phyloP scores from a whole-genome alignment of 176 grass and related monocot species.

The Zizania latifolia region DNA sequence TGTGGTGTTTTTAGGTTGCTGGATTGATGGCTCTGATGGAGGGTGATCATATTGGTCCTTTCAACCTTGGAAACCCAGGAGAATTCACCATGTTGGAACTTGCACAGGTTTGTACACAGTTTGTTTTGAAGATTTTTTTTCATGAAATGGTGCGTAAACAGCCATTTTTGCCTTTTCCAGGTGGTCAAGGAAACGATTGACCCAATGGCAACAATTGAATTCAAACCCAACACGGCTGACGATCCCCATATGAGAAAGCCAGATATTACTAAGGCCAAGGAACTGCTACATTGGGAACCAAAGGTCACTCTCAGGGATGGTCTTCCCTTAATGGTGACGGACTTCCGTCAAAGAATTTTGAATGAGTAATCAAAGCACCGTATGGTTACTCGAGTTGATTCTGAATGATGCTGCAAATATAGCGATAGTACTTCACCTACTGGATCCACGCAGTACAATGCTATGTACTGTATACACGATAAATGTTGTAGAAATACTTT shows the following conservation, averaged over 20 bases:
- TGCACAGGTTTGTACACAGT: constrained; percentile 51
- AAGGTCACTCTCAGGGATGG: constrained; percentile 74
- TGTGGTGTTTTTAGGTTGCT: constrained; percentile 51
- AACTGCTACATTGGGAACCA: constrained; percentile 72
- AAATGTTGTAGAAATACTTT: constrained; percentile 32
- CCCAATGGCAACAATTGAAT: constrained; percentile 60
- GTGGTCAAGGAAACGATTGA: constrained; percentile 76
- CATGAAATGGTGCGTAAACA: constrained; percentile 4
- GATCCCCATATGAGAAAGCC: constrained; percentile 88
- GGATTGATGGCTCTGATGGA: constrained; percentile 84
- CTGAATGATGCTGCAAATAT: constrained; percentile 22
- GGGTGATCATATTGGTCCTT: constrained; percentile 78
- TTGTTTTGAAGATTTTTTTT: not conserved
- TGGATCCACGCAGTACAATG: constrained; percentile 6
- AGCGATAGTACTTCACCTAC: constrained; percentile 4
- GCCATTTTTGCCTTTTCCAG: constrained; percentile 11
- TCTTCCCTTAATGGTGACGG: constrained; percentile 73
- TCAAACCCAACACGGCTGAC: constrained; percentile 73
- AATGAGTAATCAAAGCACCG: constrained; percentile 29
- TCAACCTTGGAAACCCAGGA: constrained; percentile 90
- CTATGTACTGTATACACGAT: constrained; percentile 31
- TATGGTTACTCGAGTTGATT: not conserved
- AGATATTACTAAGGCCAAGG: constrained; percentile 79
- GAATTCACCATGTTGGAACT: constrained; percentile 95
- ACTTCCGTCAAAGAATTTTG: constrained; percentile 69